Evolutionary conservation across 192 early-diverging fungal species (phyloP).

Genomic region (Spizellomyces punctatus): DNA sequence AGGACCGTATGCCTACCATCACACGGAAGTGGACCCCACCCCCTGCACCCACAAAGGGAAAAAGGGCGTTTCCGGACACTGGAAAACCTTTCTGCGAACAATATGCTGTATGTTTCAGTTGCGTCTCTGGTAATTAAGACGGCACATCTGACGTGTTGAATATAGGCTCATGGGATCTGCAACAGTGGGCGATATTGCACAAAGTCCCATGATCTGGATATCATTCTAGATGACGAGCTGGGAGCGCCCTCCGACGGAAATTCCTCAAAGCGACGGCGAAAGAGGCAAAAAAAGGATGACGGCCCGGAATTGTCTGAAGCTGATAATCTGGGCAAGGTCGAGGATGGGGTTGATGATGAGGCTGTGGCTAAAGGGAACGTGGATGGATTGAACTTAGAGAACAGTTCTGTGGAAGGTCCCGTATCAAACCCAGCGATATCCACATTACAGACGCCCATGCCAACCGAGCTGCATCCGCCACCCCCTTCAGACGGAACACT

Average conservation of each 20-base stretch:
- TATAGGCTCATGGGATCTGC: conserved; percentile 81
- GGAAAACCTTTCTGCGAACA: conserved; percentile 70
- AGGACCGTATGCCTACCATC: conserved; percentile 14
- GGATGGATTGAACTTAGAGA: no score
- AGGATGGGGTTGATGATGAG: conserved; percentile 9
- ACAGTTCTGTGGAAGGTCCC: no score
- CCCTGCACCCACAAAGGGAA: conserved; percentile 1
- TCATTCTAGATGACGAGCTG: conserved; percentile 80
- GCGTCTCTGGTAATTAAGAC: conserved; percentile 7
- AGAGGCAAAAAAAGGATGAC: neutral
- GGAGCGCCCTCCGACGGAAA: conserved; percentile 42
- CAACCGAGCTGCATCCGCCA: conserved; percentile 13
- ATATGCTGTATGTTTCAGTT: conserved; percentile 73
- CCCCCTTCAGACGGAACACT: conserved; percentile 11
- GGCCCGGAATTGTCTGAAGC: no score
- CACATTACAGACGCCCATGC: neutral
- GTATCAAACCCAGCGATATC: conserved; percentile 8
- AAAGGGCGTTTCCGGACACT: conserved; percentile 25
- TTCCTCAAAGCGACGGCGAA: conserved; percentile 5
- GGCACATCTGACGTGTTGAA: neutral
- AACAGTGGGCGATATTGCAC: conserved; percentile 64
- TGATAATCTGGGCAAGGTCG: conserved; percentile 1
- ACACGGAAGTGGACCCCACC: neutral
- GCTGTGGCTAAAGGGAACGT: neutral
- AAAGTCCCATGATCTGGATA: conserved; percentile 81